Evolutionary conservation across 2,329 filamentous ascomycete genomes (phyloP).

Genomic region (Podosphaera fusca): DNA sequence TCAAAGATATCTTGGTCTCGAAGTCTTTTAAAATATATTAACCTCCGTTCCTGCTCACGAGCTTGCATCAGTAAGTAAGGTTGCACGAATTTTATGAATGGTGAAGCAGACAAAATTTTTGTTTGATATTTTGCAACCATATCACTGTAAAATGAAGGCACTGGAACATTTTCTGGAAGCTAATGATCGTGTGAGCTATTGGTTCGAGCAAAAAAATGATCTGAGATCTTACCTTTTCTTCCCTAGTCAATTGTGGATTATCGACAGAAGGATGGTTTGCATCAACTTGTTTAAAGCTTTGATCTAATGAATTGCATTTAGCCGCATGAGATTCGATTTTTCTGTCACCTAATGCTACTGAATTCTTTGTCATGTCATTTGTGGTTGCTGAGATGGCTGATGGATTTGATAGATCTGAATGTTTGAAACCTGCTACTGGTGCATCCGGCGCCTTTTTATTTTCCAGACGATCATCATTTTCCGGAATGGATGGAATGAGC

Average conservation of each 20-base stretch:
- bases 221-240: not conserved
- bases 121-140: conserved; percentile 86
- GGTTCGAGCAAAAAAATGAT: not conserved
- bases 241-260: not conserved
- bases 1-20: conserved; percentile 50
- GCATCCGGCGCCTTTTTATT: conserved; percentile 14
- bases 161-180: conserved; percentile 55
- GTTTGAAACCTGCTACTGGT: conserved; percentile 3
- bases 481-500: conserved; percentile 44
- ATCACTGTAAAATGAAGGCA: conserved; percentile 84
- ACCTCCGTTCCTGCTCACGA: conserved; percentile 66
- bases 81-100: conserved; percentile 86
- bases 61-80: conserved; percentile 84
- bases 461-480: conserved; percentile 22
- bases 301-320: not conserved
- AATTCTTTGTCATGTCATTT: not conserved
- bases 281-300: not conserved
- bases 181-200: conserved; percentile 24
- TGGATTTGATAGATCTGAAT: conserved; percentile 1
- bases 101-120: conserved; percentile 80
- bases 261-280: not conserved
- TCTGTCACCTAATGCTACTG: not conserved
- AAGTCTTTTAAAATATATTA: conserved; percentile 61
- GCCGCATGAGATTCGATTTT: not conserved
- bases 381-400: conserved; percentile 5